Conservation (phyloP, 2,329 filamentous ascomycete species). For the Aspergillus phoenicis region DNA sequence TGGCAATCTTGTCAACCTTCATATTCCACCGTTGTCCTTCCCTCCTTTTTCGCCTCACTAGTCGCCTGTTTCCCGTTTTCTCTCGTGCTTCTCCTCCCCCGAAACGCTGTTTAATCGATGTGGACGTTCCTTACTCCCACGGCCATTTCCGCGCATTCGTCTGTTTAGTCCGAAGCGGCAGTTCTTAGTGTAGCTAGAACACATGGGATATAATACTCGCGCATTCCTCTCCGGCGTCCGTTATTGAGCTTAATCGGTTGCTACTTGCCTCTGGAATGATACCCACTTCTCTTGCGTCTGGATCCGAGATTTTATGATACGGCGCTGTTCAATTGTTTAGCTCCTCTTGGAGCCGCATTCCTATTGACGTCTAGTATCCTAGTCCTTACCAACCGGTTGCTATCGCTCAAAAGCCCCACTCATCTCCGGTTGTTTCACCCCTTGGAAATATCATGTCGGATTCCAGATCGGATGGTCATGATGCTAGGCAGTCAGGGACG, state of each 20-base stretch:
- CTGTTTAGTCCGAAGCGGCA: background rate
- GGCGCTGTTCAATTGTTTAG: conserved; percentile 12
- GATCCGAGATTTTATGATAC: conserved; percentile 16
- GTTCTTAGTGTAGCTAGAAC: background rate
- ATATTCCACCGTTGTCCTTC: background rate
- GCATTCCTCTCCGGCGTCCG: background rate
- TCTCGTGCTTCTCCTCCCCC: background rate
- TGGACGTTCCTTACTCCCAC: background rate
- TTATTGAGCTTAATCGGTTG: conserved; percentile 3
- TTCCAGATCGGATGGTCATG: conserved; percentile 29
- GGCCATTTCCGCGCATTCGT: conserved; percentile 2
- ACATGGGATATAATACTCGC: conserved; percentile 1
- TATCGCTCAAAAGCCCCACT: conserved; percentile 15
- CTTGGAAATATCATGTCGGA: conserved; percentile 36
- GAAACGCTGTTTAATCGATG: background rate
- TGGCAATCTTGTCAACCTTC: background rate
- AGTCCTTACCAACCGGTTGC: conserved; percentile 14
- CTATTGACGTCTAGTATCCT: conserved; percentile 24
- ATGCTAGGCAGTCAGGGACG: conserved; percentile 28
- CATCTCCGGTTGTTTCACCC: conserved; percentile 10
- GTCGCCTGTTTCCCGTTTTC: background rate
- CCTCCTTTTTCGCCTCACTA: background rate
- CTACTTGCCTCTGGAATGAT: conserved; percentile 12
- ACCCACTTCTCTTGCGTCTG: conserved; percentile 1
- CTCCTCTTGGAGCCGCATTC: conserved; percentile 28